Conservation (phyloP, 1,139 yeast genomes). For the Candida pseudoviswanathii region DNA sequence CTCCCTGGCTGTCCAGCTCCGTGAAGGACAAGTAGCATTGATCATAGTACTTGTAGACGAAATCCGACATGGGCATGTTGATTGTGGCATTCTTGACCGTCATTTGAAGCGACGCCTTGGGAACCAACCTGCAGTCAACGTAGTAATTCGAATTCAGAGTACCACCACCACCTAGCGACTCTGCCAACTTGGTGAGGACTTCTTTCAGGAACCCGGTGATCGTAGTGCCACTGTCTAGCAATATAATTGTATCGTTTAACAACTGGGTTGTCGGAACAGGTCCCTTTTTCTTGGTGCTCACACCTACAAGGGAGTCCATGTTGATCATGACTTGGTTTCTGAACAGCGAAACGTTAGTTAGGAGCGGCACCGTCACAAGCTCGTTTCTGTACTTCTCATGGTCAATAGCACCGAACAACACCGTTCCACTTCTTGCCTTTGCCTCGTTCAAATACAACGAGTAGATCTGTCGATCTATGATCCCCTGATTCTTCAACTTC, state of each 20-base stretch:
- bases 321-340: not conserved
- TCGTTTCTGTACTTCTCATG: constrained; percentile 26
- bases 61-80: not conserved
- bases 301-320: not conserved
- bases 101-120: not conserved
- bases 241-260: not conserved
- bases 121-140: not conserved
- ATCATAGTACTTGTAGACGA: not conserved
- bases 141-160: not conserved
- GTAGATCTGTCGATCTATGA: constrained; percentile 44
- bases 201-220: constrained; percentile 1
- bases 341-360: not conserved
- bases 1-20: not conserved
- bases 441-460: constrained; percentile 31
- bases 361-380: not conserved
- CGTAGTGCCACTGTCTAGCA: constrained; percentile 1
- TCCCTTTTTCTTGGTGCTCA: not conserved
- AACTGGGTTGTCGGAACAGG: not conserved
- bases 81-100: not conserved
- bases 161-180: not conserved
- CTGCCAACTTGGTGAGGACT: not conserved
- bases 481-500: constrained; percentile 39
- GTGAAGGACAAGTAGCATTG: constrained; percentile 1
- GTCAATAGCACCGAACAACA: constrained; percentile 34
- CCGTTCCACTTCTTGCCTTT: constrained; percentile 23